These are phyloP conservation scores for Colletotrichum australisinense DNA, from an alignment of 2,329 filamentous ascomycete genomes.

Conservation along the genomic window DNA sequence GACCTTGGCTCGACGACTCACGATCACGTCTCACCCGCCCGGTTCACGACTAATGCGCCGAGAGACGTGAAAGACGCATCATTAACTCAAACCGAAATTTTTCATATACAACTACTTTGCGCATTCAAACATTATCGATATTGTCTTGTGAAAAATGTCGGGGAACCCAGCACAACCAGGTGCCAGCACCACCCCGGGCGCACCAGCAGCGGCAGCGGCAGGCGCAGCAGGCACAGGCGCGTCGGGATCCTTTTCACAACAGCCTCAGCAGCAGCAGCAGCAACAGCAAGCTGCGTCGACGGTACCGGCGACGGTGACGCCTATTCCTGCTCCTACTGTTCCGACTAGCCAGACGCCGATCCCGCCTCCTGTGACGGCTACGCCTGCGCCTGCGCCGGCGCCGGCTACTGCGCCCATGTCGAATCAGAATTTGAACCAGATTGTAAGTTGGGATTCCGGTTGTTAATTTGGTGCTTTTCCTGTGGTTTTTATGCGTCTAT, in stretches of 20 bases:
- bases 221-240: slow-evolving; percentile 11
- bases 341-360: slow-evolving; percentile 40
- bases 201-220: background rate
- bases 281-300: slow-evolving; percentile 14
- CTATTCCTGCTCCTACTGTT: slow-evolving; percentile 42
- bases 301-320: slow-evolving; percentile 38
- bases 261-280: slow-evolving; percentile 8
- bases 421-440: slow-evolving; percentile 93
- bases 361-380: slow-evolving; percentile 35
- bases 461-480: background rate
- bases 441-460: slow-evolving; percentile 72
- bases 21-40: background rate
- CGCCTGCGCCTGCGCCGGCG: slow-evolving; percentile 37
- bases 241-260: slow-evolving; percentile 26
- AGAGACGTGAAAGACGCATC: background rate
- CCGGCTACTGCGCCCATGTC: slow-evolving; percentile 64
- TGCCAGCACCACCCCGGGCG: slow-evolving; percentile 16
- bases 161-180: slow-evolving; percentile 26
- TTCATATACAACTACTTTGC: no score
- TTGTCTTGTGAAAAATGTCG: slow-evolving; percentile 11
- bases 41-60: background rate
- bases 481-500: background rate
- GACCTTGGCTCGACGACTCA: background rate
- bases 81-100: no score
- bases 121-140: no score